Evolutionary conservation across 176 grass and related monocot species (phyloP), one percentile per base, ranked within the genome.

Genomic region (Oryza glumipatula): DNA sequence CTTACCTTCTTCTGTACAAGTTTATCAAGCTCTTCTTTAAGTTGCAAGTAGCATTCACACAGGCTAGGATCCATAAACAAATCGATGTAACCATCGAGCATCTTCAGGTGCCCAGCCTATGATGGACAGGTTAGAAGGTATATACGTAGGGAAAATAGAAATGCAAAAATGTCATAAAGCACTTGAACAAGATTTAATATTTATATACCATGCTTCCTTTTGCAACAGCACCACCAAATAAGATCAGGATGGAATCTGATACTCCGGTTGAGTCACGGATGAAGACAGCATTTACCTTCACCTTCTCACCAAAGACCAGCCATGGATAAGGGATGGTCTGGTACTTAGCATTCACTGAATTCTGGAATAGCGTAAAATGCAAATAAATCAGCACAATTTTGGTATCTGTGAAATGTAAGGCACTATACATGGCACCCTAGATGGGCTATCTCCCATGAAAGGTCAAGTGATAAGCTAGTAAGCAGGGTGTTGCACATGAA

Each of bases 41-140:
- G 91, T 81, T 92, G 91, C 84, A 93, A 24, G 80, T 90, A 98
- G 93, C 93, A 98, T 72, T 95, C 93, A 72, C 88, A 82, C 19
- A 98, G 74, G 90, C 89, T 94, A 33, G 93, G 95, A 81, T 98
- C 93, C 96, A 98, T 98, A 81, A 98, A 98, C 68, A 95, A 90
- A 84, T 95, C 96, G 76, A 98, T 88, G 77, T 98, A 98, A 30
- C 93, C 96, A 90, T 94, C 93, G 6, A 98, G 88, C 93, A 98
- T 98, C 70, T 98, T 98, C 83, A 98, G 87, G 82, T 98, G 93
- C 64, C 96, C 96, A 78, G 80, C 84, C 93, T 98, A 75, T 52
- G 56, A 83, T 45, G 61, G 17, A 54, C 3, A 14, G 83, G 80
- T 85, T 81, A 68, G 24, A 76, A 76, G 7, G 32, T 23, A 77